Evolutionary conservation across 768 basidiomycete genomes (phyloP).

Genomic region (Terana coerulea): DNA sequence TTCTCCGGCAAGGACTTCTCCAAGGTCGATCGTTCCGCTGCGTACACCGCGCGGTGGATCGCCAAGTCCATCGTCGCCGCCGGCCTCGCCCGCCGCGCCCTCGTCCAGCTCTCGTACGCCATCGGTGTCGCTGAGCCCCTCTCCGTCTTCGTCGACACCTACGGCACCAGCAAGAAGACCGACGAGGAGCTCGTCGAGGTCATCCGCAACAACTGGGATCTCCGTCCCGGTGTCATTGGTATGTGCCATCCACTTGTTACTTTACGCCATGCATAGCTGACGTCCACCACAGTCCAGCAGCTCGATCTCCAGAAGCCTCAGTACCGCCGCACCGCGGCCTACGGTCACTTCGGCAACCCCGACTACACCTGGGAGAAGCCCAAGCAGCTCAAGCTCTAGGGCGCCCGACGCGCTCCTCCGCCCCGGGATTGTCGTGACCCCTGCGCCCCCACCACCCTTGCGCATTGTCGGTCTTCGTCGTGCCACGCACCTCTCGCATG

Average conservation of each 20-base stretch:
- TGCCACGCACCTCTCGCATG: slow-evolving; percentile 9
- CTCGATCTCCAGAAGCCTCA: slow-evolving; percentile 92
- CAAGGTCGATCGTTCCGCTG: slow-evolving; percentile 97
- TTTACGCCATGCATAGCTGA: slow-evolving; percentile 1
- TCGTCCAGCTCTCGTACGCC: slow-evolving; percentile 97
- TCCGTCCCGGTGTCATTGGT: slow-evolving; percentile 93
- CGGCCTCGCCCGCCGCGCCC: slow-evolving; percentile 86
- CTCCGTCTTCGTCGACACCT: slow-evolving; percentile 96
- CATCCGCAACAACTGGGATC: slow-evolving; percentile 93
- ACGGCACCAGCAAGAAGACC: slow-evolving; percentile 90
- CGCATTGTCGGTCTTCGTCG: too few species aligned
- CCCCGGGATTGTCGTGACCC: not conserved
- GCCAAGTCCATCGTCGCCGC: slow-evolving; percentile 93
- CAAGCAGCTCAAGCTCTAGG: slow-evolving; percentile 83
- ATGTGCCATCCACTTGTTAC: not conserved
- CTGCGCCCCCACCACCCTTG: slow-evolving; percentile 5
- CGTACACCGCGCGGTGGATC: slow-evolving; percentile 98
- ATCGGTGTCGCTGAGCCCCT: slow-evolving; percentile 99
- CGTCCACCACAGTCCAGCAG: slow-evolving; percentile 52
- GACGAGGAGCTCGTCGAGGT: slow-evolving; percentile 89
- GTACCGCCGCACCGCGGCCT: slow-evolving; percentile 93
- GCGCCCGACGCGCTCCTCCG: not conserved
- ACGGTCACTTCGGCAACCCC: slow-evolving; percentile 97
- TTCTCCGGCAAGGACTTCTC: slow-evolving; percentile 99
- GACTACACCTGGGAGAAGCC: slow-evolving; percentile 94